Base-by-base conservation (phyloP, 2,329 filamentous ascomycete genomes). In the Stagonosporopsis chrysanthemi region DNA sequence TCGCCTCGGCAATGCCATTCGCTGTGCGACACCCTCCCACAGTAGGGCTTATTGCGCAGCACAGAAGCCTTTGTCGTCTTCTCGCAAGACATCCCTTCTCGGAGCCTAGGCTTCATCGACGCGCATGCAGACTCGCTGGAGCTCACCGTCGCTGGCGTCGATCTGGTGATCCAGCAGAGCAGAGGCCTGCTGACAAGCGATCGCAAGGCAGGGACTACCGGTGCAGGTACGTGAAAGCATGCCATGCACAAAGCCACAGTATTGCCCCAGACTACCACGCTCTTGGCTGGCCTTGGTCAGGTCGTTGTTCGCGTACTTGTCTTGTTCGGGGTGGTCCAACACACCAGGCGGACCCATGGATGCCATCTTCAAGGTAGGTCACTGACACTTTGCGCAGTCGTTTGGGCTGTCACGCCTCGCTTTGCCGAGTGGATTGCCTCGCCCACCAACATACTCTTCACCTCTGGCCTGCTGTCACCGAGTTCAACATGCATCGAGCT, bases 1-100 rank as follows among this genome's bases (percentile, higher is more conserved):
- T 26, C 24, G 41, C 53, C 29, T 24, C 38, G 14, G 3, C 12
- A 5, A 15, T 24, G 42, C 36, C 42, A 61, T 52, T 52, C 19
- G 48, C 44, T 12, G 29, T 6, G 35, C 31, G 14, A 15, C n/a
- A 14, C 8, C 9, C 11, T 8, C n/a, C 2, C 4, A n/a, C n/a
- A 39, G 39, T 39, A 43, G 33, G 52, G 56, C 61, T 68, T 56
- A 66, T 61, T 47, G 47, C 58, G 51, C 51, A 56, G 44, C 45
- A 53, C 51, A 97, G 94, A 98, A 79, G 91, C 91, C 4, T 97
- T 96, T 71, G 79, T 93, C 35, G 83, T 97, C 52, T 97, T 96
- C 80, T 89, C 91, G 40, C 87, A 90, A 72, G 79, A 86, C 17
- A 85, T 91, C 24, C 87, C 90, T 0, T 90, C 89, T 12, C 87